Conservation (phyloP, 768 basidiomycete genomes). For the Baorangia bicolor region DNA sequence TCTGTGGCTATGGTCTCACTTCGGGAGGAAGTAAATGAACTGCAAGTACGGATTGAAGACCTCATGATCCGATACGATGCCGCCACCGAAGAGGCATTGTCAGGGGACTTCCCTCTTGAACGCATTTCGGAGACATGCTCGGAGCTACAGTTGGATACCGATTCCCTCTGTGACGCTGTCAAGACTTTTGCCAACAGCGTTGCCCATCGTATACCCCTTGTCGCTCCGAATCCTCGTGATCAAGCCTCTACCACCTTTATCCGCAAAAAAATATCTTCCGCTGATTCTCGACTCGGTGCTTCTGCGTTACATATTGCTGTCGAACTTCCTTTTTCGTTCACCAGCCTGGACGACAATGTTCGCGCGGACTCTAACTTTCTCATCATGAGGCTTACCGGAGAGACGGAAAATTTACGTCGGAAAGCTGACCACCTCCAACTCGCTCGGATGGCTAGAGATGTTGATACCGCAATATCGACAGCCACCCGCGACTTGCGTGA, state of each 20-base stretch:
- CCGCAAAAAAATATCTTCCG: constrained; percentile 37
- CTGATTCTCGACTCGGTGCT: constrained; percentile 34
- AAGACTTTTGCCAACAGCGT: constrained; percentile 50
- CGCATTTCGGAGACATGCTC: constrained; percentile 30
- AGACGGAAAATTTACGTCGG: constrained; percentile 47
- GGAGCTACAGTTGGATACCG: constrained; percentile 36
- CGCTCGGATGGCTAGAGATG: constrained; percentile 51
- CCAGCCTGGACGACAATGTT: constrained; percentile 61
- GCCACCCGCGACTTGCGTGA: constrained; percentile 39
- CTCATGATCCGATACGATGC: constrained; percentile 47
- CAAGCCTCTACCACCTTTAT: constrained; percentile 20
- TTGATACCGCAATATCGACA: constrained; percentile 44
- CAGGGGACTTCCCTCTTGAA: constrained; percentile 30
- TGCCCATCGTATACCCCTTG: constrained; percentile 54
- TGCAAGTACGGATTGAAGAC: constrained; percentile 63
- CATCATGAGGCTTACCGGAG: constrained; percentile 60
- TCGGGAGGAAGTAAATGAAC: constrained; percentile 55
- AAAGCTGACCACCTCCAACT: constrained; percentile 49
- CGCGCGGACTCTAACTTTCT: constrained; percentile 70
- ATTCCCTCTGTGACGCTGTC: constrained; percentile 43
- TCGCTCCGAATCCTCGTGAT: constrained; percentile 36
- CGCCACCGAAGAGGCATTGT: constrained; percentile 44
- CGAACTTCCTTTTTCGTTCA: constrained; percentile 55
- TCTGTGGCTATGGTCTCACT: constrained; percentile 54
- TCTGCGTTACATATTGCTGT: constrained; percentile 33